A percentile compares a stretch with the other conserved stretches of the same genome.
These are phyloP conservation scores for Skeletonema marinoi DNA, from an alignment of 108 stramenopile genomes.

Conservation along the genomic window DNA sequence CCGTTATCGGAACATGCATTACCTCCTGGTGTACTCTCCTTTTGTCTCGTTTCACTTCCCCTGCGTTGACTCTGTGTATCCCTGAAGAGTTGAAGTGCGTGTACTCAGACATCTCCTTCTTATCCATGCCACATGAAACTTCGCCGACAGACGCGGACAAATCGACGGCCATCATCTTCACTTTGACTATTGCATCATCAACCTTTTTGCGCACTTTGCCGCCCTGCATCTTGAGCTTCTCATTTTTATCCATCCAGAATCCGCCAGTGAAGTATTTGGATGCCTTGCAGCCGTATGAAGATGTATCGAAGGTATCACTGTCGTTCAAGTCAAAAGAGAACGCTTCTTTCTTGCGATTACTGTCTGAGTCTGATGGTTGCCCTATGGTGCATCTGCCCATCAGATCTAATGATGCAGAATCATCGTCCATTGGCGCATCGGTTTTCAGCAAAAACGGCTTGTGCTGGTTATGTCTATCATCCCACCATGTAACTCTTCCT, in stretches of 20 bases:
- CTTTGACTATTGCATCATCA: background rate
- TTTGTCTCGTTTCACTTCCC: no score
- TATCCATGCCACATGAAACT: background rate
- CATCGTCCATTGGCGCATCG: slow-evolving; percentile 4
- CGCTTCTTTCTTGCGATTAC: background rate
- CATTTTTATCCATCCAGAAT: background rate
- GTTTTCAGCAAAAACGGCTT: slow-evolving; percentile 28
- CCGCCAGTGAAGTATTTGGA: background rate
- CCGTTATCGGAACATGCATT: background rate
- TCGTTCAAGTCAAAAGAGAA: no score
- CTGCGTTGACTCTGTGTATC: background rate
- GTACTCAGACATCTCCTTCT: background rate
- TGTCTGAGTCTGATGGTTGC: background rate
- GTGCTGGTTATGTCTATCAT: slow-evolving; percentile 25
- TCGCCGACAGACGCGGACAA: background rate
- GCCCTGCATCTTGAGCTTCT: background rate
- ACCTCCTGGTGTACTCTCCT: no score
- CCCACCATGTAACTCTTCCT: slow-evolving; percentile 48
- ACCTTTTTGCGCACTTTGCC: background rate
- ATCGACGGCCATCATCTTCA: background rate
- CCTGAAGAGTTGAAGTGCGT: background rate
- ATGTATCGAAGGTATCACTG: background rate
- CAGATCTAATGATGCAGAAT: background rate
- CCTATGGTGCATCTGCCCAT: background rate
- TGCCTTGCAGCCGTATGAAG: background rate